These are phyloP conservation scores for Microbotryum silenes-acaulis DNA, from an alignment of 1,284 basidiomycete species.

Conservation along the genomic window DNA sequence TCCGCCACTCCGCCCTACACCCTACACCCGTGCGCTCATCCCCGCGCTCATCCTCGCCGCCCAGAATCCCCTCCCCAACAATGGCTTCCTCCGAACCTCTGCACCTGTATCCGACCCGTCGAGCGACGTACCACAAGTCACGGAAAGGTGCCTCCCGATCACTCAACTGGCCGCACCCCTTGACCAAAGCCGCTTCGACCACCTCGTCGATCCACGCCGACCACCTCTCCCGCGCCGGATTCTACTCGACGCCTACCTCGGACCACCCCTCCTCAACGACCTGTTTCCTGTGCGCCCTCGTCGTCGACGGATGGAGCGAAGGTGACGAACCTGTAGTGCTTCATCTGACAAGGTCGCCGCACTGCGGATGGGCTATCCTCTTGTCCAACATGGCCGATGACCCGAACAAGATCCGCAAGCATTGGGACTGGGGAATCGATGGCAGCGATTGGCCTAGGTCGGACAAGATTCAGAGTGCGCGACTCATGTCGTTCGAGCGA, in stretches of 20 bases:
- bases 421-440: conserved; percentile 15
- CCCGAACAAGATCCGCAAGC: neutral
- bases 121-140: conserved; percentile 24
- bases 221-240: conserved; percentile 18
- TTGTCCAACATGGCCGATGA: neutral
- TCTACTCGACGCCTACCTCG: conserved; percentile 18
- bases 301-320: conserved; percentile 19
- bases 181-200: conserved; percentile 10
- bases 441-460: conserved; percentile 6
- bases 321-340: conserved; percentile 18
- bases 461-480: conserved; percentile 3
- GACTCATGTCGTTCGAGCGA: conserved; percentile 12
- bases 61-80: conserved; percentile 1
- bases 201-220: conserved; percentile 21
- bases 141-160: conserved; percentile 13
- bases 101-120: conserved; percentile 8
- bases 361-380: conserved; percentile 10
- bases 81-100: conserved; percentile 6
- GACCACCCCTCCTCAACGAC: conserved; percentile 22
- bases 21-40: too few species aligned
- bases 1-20: too few species aligned
- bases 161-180: conserved; percentile 24
- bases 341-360: conserved; percentile 9
- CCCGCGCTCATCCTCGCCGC: neutral
- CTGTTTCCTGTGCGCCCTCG: conserved; percentile 21